Evolutionary conservation across 2,329 filamentous ascomycete species (phyloP), one percentile per base, ranked within the genome.

Genomic region (Penicillium sp.): DNA sequence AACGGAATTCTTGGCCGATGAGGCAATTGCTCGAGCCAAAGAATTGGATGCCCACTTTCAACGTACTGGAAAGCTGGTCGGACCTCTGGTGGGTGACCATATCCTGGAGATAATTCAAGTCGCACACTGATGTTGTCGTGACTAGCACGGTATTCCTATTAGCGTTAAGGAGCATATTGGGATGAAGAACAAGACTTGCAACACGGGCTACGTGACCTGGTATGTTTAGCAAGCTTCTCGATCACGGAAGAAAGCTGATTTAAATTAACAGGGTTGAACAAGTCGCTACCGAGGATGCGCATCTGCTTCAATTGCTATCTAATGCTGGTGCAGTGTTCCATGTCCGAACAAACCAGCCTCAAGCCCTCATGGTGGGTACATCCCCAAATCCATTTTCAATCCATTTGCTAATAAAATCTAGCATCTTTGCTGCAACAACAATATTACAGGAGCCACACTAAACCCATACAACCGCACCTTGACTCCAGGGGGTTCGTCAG

Each of bases 151-250:
- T 0, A 69, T 86, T 6, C 84, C 84, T 0, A 79, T 86, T 52
- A 81, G 77, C 43, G 70, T 86, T 4, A 88, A 88, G 63, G 86
- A 88, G 53, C 84, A 85, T 14, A 85, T 88, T 67, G 80, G 85
- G 10, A 75, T 88, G 27, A 81, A 81, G 55, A 83, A 82, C 1
- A 71, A 62, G 25, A 72, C 68, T 1, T 72, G 69, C 54, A 72
- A 74, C 43, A 72, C 68, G 2, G 74, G 72, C 29, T 77, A 71
- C 46, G 70, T 72, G 3, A 69, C 72, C 27, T 76, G 68, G 72
- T 74, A 56, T 14, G 62, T 35, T 26, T 13, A 46, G 26, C 1
- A 31, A 1, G n/a, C n/a, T 23, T 25, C 1, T 35, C 2, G 19
- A 6, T 23, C 23, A 39, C 9, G 2, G 19, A 37, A 10, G 3